Conservation (phyloP, 225 moss, liverwort and hornwort genomes). For the Straminergon stramineum region DNA sequence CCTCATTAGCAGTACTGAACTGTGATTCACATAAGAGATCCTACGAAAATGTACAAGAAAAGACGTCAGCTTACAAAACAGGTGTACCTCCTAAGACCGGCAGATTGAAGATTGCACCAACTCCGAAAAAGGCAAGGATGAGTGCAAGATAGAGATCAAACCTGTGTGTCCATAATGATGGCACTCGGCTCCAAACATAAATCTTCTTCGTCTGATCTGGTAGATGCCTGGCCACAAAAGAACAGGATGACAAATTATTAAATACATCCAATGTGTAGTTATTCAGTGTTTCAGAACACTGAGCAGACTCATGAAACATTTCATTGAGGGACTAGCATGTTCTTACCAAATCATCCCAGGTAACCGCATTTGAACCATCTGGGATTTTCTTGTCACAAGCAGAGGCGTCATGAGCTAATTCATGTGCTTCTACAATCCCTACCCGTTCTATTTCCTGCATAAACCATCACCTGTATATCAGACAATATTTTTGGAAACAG, state of each 20-base stretch:
- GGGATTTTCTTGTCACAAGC: slow-evolving; percentile 1
- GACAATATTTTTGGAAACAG: neutral
- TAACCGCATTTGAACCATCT: neutral
- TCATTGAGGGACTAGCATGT: neutral
- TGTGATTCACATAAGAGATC: slow-evolving; percentile 40
- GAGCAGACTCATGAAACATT: neutral
- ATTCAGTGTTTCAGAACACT: neutral
- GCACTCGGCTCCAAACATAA: slow-evolving; percentile 1
- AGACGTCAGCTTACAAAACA: neutral
- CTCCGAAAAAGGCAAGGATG: neutral
- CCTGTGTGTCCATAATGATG: slow-evolving; percentile 21
- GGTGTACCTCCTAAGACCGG: neutral
- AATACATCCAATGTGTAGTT: neutral
- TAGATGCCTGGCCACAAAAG: slow-evolving; percentile 13
- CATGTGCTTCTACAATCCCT: neutral
- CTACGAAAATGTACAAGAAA: slow-evolving; percentile 6
- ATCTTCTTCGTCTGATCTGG: neutral
- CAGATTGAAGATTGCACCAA: neutral
- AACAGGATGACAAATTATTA: neutral
- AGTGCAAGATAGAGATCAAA: neutral
- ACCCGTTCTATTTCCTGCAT: slow-evolving; percentile 11
- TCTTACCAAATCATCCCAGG: slow-evolving; percentile 15
- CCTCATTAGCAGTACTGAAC: slow-evolving; percentile 26
- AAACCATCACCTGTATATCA: neutral
- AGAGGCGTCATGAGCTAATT: neutral